These are phyloP conservation scores for Acacia acuminata DNA, from an alignment of 306 rosid species.

Conservation along the genomic window DNA sequence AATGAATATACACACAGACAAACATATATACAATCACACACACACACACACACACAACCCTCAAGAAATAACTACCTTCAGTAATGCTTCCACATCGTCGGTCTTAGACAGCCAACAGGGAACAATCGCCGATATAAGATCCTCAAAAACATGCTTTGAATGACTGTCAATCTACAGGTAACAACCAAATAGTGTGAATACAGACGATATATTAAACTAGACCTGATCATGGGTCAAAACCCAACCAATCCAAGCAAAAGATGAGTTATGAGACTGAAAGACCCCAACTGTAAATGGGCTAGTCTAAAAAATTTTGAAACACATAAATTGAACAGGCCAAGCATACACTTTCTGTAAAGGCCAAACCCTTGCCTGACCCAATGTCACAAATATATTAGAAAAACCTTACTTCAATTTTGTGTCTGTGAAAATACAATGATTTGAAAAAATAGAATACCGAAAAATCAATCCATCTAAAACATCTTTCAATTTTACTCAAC, in stretches of 20 bases:
- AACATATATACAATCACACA: neutral
- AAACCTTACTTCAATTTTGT: neutral
- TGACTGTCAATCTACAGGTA: conserved; percentile 69
- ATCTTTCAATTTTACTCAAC: neutral
- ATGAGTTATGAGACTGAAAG: neutral
- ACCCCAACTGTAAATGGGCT: neutral
- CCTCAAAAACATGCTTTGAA: conserved; percentile 80
- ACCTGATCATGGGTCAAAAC: neutral
- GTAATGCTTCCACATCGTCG: conserved; percentile 60
- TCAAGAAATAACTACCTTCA: conserved; percentile 58
- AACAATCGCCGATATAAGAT: conserved; percentile 75
- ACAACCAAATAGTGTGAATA: conserved; percentile 20
- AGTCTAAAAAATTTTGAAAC: neutral
- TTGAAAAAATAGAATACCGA: neutral
- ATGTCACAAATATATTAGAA: neutral
- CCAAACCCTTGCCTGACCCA: neutral
- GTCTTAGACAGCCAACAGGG: conserved; percentile 90
- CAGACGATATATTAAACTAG: neutral
- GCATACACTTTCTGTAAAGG: neutral
- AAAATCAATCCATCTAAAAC: neutral
- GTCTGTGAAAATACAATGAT: neutral
- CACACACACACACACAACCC: too few species aligned
- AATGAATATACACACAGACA: neutral
- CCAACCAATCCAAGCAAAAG: neutral
- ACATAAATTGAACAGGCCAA: neutral